phyloP scores from a whole-genome alignment of 1,284 basidiomycete genomes.

The Boletus nobilissimus region DNA sequence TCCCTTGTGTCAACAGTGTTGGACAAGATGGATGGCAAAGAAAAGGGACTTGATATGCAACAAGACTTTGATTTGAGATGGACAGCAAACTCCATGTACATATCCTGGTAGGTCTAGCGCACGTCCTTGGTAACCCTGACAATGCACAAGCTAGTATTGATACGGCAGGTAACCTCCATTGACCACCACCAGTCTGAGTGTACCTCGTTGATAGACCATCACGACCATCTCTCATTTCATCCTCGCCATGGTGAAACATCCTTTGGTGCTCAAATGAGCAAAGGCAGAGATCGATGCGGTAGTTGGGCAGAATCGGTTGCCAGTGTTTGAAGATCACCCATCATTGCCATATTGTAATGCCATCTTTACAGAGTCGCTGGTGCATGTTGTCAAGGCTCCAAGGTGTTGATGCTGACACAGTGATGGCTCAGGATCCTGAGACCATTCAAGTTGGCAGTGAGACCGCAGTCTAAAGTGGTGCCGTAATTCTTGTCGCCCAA shows the following conservation, averaged over 20 bases:
- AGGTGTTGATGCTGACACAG: background rate
- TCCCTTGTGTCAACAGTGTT: slow-evolving; percentile 73
- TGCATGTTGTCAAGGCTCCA: slow-evolving; percentile 34
- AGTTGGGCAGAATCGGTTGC: slow-evolving; percentile 60
- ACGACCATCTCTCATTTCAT: slow-evolving; percentile 63
- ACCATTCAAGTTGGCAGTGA: slow-evolving; percentile 58
- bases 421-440: slow-evolving; percentile 53
- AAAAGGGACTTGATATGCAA: slow-evolving; percentile 42
- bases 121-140: background rate
- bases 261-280: slow-evolving; percentile 59
- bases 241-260: slow-evolving; percentile 67
- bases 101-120: slow-evolving; percentile 54
- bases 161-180: slow-evolving; percentile 55
- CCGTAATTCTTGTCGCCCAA: slow-evolving; percentile 53
- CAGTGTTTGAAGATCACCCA: slow-evolving; percentile 59
- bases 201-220: slow-evolving; percentile 51
- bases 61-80: slow-evolving; percentile 73
- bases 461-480: slow-evolving; percentile 59
- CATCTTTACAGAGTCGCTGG: slow-evolving; percentile 57
- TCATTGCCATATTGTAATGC: slow-evolving; percentile 62
- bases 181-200: background rate
- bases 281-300: slow-evolving; percentile 68
- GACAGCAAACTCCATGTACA: slow-evolving; percentile 82
- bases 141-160: slow-evolving; percentile 59
- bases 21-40: slow-evolving; percentile 47